phyloP scores from a whole-genome alignment of 495 filamentous ascomycete species.

The Talaromyces adpressus region DNA sequence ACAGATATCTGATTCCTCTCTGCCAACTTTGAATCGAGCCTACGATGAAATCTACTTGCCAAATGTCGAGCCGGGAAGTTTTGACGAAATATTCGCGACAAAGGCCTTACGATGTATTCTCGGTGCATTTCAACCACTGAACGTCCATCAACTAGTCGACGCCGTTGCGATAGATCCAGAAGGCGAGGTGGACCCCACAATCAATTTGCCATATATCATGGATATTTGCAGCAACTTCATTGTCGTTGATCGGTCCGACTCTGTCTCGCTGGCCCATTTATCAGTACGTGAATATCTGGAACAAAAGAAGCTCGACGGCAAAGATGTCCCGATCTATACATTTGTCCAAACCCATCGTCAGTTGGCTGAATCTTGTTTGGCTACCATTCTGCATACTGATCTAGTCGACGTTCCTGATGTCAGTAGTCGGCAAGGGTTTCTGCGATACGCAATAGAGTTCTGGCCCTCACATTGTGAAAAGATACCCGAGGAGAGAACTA shows the following conservation, averaged over 20 bases:
- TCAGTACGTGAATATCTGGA: constrained; percentile 1
- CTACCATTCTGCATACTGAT: background rate
- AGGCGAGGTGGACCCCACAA: background rate
- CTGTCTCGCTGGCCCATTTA: background rate
- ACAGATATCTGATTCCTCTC: background rate
- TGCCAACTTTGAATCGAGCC: background rate
- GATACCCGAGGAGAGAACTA: background rate
- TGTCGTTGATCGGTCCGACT: background rate
- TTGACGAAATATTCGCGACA: background rate
- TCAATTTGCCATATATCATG: background rate
- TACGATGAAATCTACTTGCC: background rate
- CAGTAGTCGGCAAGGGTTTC: background rate
- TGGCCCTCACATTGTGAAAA: constrained; percentile 2
- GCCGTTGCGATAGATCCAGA: background rate
- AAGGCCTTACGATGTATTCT: background rate
- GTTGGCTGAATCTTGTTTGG: background rate
- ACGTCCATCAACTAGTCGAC: background rate
- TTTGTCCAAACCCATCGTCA: background rate
- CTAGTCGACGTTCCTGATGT: background rate
- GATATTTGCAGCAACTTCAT: background rate
- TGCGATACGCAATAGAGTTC: background rate
- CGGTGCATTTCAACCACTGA: background rate
- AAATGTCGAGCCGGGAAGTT: background rate
- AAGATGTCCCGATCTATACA: background rate
- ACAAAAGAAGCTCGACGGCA: background rate